Percentiles rank a stretch among this genome's conserved stretches.
Evolutionary conservation across 768 basidiomycete genomes (phyloP).

Genomic region (Trametopsis cervina): DNA sequence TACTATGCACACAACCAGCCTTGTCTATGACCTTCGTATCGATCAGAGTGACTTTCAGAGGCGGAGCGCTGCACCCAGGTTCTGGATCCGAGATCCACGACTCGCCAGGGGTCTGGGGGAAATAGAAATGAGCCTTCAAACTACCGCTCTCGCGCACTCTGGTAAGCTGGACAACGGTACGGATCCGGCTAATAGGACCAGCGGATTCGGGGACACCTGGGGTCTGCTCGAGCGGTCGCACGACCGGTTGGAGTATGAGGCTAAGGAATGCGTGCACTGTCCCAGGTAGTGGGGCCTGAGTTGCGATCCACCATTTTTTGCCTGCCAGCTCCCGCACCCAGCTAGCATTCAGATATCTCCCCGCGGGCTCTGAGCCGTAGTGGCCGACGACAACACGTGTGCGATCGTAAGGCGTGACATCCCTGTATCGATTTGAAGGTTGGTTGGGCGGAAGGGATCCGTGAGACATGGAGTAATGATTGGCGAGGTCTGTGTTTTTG

Average conservation of each 20-base stretch:
- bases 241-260: conserved; percentile 45
- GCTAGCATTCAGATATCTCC: conserved; percentile 74
- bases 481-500: conserved; percentile 19
- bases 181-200: conserved; percentile 37
- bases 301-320: conserved; percentile 77
- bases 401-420: conserved; percentile 77
- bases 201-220: conserved; percentile 11
- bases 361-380: conserved; percentile 17
- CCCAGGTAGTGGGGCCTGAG: conserved; percentile 69
- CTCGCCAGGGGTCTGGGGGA: conserved; percentile 54
- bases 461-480: conserved; percentile 52
- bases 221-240: conserved; percentile 20
- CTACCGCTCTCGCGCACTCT: conserved; percentile 61
- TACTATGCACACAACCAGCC: conserved; percentile 57
- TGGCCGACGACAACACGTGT: conserved; percentile 57
- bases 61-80: conserved; percentile 28
- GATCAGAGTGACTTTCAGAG: conserved; percentile 54
- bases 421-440: conserved; percentile 58
- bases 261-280: conserved; percentile 76
- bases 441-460: conserved; percentile 39
- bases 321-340: conserved; percentile 77
- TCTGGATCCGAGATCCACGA: conserved; percentile 39
- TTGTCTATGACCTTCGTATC: conserved; percentile 39
- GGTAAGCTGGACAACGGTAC: conserved; percentile 81
- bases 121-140: conserved; percentile 74